Evolutionary conservation across 2,329 filamentous ascomycete genomes (phyloP), one percentile per base, ranked within the genome.

Genomic region (Aspergillus vadensis): DNA sequence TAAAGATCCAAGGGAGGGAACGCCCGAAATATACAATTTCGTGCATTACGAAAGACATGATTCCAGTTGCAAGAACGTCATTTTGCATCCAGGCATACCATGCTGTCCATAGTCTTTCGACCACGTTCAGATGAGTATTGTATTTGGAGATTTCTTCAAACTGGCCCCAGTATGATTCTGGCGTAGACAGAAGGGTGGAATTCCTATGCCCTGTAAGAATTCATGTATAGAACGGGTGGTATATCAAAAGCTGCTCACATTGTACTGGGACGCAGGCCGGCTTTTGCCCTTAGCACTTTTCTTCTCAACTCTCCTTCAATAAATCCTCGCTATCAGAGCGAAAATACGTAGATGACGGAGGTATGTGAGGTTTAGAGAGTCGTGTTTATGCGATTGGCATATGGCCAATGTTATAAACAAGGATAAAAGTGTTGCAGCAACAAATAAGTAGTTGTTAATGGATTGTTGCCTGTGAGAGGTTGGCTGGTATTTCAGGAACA

Each of bases 31-130:
- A 99, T 72, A 99, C 86, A 43, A 87, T 58, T 79, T 99, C 95
- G 82, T 99, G 95, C 86, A 98, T 91, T 68, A 89, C 80, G 77
- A 99, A 99, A 71, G 92, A 97, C 91, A 98, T 90, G 81, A 99
- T 95, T 63, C 95, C 95, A 3, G 95, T 99, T 61, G 95, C 95
- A 64, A 99, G 88, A 57, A 91, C 89, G 80, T 99, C 95, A 77
- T 99, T 99, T 77, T 96, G 91, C 90, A 98, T 97, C 85, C 88
- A 99, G 15, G 94, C 86, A 77, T 99, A 99, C 94, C 92, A 98
- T 43, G 92, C 88, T 79, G 91, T 90, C 95, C 95, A 99, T 67
- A 97, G 83, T 74, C 89, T 88, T 84, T 99, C 95, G 72, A 88
- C 81, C 65, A 91, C 83, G 79, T 92, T 97, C 73, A 99, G 87